These are phyloP conservation scores for Brachypodium distachyon DNA, from an alignment of 202 grass and related monocot species.

Conservation along the genomic window DNA sequence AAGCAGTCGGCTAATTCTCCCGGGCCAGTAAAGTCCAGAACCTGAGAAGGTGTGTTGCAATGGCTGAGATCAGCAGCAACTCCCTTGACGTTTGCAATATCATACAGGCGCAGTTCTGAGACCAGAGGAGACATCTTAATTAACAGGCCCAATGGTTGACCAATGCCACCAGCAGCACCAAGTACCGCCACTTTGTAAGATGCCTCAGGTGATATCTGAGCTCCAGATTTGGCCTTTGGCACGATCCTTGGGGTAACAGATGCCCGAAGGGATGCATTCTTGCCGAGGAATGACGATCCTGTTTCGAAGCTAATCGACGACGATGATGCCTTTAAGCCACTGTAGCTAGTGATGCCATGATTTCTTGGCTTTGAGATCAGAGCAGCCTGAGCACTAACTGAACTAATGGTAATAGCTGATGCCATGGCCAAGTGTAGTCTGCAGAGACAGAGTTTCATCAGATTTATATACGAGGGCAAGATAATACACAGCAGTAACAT, in stretches of 20 bases:
- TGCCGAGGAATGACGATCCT: conserved; percentile 25
- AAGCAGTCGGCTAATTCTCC: conserved; percentile 51
- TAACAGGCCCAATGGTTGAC: conserved; percentile 58
- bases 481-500: not conserved
- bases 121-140: conserved; percentile 89
- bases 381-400: conserved; percentile 21
- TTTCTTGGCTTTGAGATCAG: conserved; percentile 26
- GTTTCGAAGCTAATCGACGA: conserved; percentile 9
- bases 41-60: conserved; percentile 69
- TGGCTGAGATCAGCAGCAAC: conserved; percentile 81
- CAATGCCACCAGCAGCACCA: conserved; percentile 70
- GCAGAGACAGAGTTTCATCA: not conserved
- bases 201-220: conserved; percentile 37
- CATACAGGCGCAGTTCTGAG: conserved; percentile 58
- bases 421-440: conserved; percentile 30
- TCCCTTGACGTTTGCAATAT: conserved; percentile 90
- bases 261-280: conserved; percentile 12
- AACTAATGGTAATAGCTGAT: conserved; percentile 7
- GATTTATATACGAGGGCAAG: not conserved
- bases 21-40: conserved; percentile 56
- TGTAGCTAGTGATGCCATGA: conserved; percentile 4
- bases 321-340: conserved; percentile 19
- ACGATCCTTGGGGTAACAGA: conserved; percentile 25
- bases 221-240: conserved; percentile 30
- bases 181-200: conserved; percentile 72